Conservation (phyloP, 1,139 yeast genomes). For the Hanseniaspora gamundiae region DNA sequence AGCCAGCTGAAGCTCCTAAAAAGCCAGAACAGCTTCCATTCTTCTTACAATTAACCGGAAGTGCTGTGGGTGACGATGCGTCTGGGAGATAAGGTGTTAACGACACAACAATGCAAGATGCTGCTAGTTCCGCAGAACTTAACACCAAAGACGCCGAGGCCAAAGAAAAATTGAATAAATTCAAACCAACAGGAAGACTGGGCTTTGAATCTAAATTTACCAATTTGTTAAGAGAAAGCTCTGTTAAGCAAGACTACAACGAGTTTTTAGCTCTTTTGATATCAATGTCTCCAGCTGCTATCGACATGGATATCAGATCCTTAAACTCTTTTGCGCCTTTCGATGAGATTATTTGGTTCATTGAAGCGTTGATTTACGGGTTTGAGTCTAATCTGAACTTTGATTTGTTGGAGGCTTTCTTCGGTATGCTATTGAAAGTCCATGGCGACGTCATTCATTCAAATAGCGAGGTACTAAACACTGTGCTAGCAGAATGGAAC, state of each 20-base stretch:
- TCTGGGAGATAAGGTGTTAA: slow-evolving; percentile 42
- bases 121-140: slow-evolving; percentile 3
- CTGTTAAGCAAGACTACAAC: slow-evolving; percentile 30
- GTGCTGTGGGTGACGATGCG: slow-evolving; percentile 59
- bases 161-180: slow-evolving; percentile 17
- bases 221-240: slow-evolving; percentile 42
- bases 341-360: slow-evolving; percentile 56
- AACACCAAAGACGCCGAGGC: slow-evolving; percentile 14
- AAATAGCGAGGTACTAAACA: slow-evolving; percentile 30
- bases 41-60: slow-evolving; percentile 58
- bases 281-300: slow-evolving; percentile 60
- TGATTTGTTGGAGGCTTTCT: slow-evolving; percentile 44
- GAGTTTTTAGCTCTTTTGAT: slow-evolving; percentile 45
- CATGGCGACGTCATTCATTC: slow-evolving; percentile 75
- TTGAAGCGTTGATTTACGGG: slow-evolving; percentile 33
- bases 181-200: slow-evolving; percentile 23
- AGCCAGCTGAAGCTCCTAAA: slow-evolving; percentile 81
- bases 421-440: slow-evolving; percentile 56
- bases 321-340: slow-evolving; percentile 40
- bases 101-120: slow-evolving; percentile 13
- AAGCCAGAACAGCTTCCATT: slow-evolving; percentile 77
- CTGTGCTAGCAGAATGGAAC: slow-evolving; percentile 41
- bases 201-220: slow-evolving; percentile 71
- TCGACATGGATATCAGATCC: slow-evolving; percentile 82
- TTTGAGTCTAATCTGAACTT: slow-evolving; percentile 4